These are phyloP conservation scores for Gossypium australe DNA, from an alignment of 345 rosid species.

Conservation along the genomic window DNA sequence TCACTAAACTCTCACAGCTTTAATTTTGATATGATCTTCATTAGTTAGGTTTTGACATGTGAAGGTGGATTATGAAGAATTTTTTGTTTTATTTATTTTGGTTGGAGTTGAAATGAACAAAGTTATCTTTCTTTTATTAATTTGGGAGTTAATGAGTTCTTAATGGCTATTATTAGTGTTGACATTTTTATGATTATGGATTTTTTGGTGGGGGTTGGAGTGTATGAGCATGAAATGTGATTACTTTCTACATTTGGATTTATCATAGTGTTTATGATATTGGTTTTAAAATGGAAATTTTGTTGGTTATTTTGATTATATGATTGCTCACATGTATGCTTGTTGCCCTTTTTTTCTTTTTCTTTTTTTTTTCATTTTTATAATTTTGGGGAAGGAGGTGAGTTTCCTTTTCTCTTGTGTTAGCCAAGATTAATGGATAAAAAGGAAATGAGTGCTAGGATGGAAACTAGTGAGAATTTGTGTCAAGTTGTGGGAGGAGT, in stretches of 20 bases:
- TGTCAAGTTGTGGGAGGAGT: conserved; percentile 10
- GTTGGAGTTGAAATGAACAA: too few relatives aligned
- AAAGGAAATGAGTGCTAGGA: conserved; percentile 8
- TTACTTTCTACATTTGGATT: conserved; percentile 6
- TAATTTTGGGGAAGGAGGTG: not conserved
- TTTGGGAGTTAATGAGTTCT: not conserved
- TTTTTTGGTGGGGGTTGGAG: not conserved
- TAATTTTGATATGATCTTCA: too few relatives aligned
- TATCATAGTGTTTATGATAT: not conserved
- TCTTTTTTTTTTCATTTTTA: not conserved
- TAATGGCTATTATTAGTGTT: not conserved
- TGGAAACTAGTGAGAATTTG: conserved; percentile 16
- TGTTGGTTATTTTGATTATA: not conserved
- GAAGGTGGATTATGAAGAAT: too few relatives aligned
- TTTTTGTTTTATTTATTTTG: too few relatives aligned
- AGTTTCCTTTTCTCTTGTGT: not conserved
- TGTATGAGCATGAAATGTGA: not conserved
- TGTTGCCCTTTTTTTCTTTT: not conserved
- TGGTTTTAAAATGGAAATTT: not conserved
- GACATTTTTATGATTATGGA: not conserved
- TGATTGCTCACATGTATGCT: not conserved
- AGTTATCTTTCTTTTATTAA: too few relatives aligned
- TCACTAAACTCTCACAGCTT: too few relatives aligned
- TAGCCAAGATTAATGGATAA: conserved; percentile 33
- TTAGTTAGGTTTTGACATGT: too few relatives aligned